phyloP scores from a whole-genome alignment of 306 rosid species.

The Acacia acuminata region DNA sequence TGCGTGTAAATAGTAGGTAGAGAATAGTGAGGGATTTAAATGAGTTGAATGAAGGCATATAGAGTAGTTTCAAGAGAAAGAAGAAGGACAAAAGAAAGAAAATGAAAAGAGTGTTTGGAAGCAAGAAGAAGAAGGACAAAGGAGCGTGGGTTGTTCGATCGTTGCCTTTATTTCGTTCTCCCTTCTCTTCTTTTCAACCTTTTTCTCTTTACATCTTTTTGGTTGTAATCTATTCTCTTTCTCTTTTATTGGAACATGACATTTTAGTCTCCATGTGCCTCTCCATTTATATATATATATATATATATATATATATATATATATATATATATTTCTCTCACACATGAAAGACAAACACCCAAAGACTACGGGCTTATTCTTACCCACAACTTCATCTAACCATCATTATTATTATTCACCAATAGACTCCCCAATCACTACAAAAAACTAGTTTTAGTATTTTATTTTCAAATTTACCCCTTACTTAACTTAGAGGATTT shows the following conservation, averaged over 20 bases:
- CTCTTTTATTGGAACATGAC: slow-evolving; percentile 62
- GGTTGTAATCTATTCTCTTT: slow-evolving; percentile 54
- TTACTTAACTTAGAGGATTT: too few relatives aligned
- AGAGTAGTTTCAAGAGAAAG: slow-evolving; percentile 36
- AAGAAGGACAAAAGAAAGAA: slow-evolving; percentile 26
- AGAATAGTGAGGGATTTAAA: slow-evolving; percentile 20
- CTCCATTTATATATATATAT: slow-evolving; percentile 48
- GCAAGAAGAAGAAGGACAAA: slow-evolving; percentile 65
- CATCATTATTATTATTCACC: neutral
- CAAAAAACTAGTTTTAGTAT: neutral
- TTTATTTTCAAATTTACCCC: neutral
- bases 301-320: slow-evolving; percentile 19
- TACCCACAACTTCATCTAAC: slow-evolving; percentile 40
- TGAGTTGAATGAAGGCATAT: slow-evolving; percentile 18
- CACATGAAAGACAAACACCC: slow-evolving; percentile 90
- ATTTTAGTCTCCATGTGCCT: slow-evolving; percentile 95
- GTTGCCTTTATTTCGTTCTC: slow-evolving; percentile 30
- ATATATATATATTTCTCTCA: slow-evolving; percentile 33
- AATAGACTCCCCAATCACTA: neutral
- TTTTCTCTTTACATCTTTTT: slow-evolving; percentile 67
- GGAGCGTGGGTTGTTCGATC: slow-evolving; percentile 61
- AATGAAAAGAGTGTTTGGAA: slow-evolving; percentile 31
- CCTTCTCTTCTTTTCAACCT: slow-evolving; percentile 38
- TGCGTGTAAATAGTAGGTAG: neutral
- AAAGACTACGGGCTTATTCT: slow-evolving; percentile 51